Evolutionary conservation across 176 grass and related monocot species (phyloP).

Genomic region (Cenchrus fungigraminus): DNA sequence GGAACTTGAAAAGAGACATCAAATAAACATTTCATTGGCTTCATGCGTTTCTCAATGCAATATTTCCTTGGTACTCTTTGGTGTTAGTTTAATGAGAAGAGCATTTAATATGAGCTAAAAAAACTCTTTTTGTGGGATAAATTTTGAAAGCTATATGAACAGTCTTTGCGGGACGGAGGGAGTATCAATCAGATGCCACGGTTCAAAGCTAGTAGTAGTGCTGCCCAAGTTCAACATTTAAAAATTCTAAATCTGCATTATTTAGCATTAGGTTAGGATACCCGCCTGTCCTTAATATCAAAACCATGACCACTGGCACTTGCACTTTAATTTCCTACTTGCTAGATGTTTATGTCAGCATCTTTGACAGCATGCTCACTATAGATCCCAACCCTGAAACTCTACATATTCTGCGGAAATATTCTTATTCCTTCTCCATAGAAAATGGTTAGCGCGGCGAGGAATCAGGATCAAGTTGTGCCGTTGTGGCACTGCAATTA

Average conservation of each 20-base stretch:
- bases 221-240: neutral
- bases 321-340: neutral
- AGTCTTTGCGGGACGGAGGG: no score
- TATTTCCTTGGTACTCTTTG: no score
- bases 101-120: no score
- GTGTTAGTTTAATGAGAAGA: no score
- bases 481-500: neutral
- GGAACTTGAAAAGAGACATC: no score
- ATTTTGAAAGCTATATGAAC: no score
- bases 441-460: neutral
- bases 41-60: no score
- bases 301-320: neutral
- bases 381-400: slow-evolving; percentile 8
- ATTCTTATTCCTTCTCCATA: neutral
- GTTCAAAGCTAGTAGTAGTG: neutral
- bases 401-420: neutral
- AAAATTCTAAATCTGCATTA: neutral
- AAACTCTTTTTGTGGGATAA: no score
- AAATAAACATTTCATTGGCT: no score
- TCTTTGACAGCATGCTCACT: neutral
- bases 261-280: neutral
- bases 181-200: neutral
- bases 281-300: neutral
- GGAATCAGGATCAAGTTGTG: neutral
- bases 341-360: slow-evolving; percentile 2